Conservation (phyloP, 2,329 filamentous ascomycete species). For the Claviceps purpurea region DNA sequence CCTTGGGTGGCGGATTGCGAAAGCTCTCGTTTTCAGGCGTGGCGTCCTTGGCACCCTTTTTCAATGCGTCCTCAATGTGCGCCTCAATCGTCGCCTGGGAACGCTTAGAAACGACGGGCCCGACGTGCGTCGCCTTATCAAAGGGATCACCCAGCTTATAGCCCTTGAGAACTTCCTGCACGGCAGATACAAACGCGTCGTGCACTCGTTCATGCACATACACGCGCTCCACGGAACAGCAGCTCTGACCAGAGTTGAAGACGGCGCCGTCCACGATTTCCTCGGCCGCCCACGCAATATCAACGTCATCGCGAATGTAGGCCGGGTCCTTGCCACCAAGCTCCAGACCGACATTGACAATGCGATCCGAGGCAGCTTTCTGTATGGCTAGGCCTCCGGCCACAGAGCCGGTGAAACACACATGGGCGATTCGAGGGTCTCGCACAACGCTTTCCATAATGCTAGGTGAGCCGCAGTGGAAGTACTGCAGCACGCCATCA, state of each 20-base stretch:
- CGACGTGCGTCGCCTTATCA: slow-evolving; percentile 65
- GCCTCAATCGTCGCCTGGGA: slow-evolving; percentile 63
- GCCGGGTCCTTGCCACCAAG: slow-evolving; percentile 92
- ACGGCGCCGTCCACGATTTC: slow-evolving; percentile 93
- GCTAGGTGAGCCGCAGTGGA: slow-evolving; percentile 71
- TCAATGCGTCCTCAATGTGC: slow-evolving; percentile 71
- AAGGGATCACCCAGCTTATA: slow-evolving; percentile 86
- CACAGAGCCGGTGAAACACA: slow-evolving; percentile 92
- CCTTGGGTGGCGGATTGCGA: slow-evolving; percentile 54
- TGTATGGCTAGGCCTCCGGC: slow-evolving; percentile 78
- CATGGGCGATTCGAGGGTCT: slow-evolving; percentile 60
- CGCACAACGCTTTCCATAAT: slow-evolving; percentile 69
- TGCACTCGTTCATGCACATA: slow-evolving; percentile 82
- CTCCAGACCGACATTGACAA: slow-evolving; percentile 79
- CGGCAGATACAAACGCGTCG: slow-evolving; percentile 65
- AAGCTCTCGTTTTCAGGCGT: slow-evolving; percentile 78
- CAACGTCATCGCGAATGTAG: slow-evolving; percentile 75
- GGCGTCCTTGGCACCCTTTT: slow-evolving; percentile 69
- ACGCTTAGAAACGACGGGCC: slow-evolving; percentile 74
- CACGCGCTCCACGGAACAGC: slow-evolving; percentile 82
- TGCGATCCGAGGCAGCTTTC: slow-evolving; percentile 67
- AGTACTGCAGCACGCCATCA: slow-evolving; percentile 74
- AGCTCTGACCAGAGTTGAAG: slow-evolving; percentile 98
- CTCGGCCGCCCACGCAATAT: slow-evolving; percentile 79
- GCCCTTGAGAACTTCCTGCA: slow-evolving; percentile 64